phyloP scores from a whole-genome alignment of 2,329 filamentous ascomycete species.

The Leptographium procerum region DNA sequence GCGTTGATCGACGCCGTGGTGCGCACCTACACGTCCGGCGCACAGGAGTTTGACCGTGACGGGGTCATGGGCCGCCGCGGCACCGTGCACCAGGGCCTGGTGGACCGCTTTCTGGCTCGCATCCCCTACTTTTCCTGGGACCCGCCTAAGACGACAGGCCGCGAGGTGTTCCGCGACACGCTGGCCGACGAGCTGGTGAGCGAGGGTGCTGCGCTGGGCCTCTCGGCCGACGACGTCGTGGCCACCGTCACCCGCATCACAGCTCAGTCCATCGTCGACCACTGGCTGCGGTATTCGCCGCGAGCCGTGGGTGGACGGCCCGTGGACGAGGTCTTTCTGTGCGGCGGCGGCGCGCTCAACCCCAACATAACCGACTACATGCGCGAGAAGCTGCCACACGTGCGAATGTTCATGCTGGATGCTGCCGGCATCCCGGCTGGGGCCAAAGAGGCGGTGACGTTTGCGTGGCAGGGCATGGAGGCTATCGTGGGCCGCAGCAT shows the following conservation, averaged over 20 bases:
- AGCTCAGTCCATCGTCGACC: slow-evolving; percentile 42
- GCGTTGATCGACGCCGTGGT: slow-evolving; percentile 45
- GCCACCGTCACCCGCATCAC: slow-evolving; percentile 50
- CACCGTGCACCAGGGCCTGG: slow-evolving; percentile 36
- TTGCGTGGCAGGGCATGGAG: slow-evolving; percentile 51
- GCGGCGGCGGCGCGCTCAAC: slow-evolving; percentile 46
- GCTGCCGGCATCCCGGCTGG: slow-evolving; percentile 43
- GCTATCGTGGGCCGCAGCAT: slow-evolving; percentile 43
- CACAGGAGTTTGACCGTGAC: slow-evolving; percentile 37
- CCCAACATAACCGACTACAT: slow-evolving; percentile 44
- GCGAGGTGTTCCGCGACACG: slow-evolving; percentile 45
- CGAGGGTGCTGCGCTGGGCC: slow-evolving; percentile 30
- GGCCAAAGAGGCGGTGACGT: slow-evolving; percentile 49
- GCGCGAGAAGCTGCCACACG: slow-evolving; percentile 33
- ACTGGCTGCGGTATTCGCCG: slow-evolving; percentile 36
- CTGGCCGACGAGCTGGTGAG: slow-evolving; percentile 39
- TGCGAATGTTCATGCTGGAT: slow-evolving; percentile 42
- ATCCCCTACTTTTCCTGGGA: slow-evolving; percentile 38
- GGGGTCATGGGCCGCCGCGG: slow-evolving; percentile 38
- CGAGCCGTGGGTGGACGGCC: slow-evolving; percentile 18
- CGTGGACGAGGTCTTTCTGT: slow-evolving; percentile 45
- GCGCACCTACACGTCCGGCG: slow-evolving; percentile 39
- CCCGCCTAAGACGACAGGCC: slow-evolving; percentile 46
- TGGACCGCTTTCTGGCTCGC: slow-evolving; percentile 35
- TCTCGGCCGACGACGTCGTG: slow-evolving; percentile 39